Evolutionary conservation across 345 rosid species (phyloP), one percentile per base, ranked within the genome.

Genomic region (Lumnitzera littorea): DNA sequence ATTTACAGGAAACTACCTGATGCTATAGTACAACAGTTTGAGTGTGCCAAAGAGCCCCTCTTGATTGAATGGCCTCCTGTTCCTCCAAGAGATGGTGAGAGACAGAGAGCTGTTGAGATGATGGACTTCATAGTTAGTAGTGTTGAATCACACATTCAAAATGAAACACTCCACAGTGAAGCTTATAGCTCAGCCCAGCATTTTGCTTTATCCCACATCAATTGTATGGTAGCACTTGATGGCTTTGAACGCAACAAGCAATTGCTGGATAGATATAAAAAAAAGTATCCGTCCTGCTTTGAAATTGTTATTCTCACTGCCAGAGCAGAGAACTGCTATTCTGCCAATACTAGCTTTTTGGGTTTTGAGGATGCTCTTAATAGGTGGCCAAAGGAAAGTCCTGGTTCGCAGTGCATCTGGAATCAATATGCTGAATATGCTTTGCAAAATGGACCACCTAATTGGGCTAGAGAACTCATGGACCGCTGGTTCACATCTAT

Each of bases 1-100:
- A 64, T 90, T 80, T 90, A 94, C 99, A 90, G 91, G 96, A 94
- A 86, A 73, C 83, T 94, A 55, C 99, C 99, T 49, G 89, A 76
- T 62, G 76, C 83, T 63, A 66, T 94, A 60, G 78, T 84, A 61
- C 84, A 78, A 66, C 78, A 55, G 60, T 77, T 90, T 73, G 99
- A 94, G 73, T 74, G 70, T 79, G 86, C 78, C 74, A 94, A 94
- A 63, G 89, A 86, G 53, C 84, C 86, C 62, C 70, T 62, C 63
- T 65, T 74, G 58, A 71, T 94, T 58, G 86, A 84, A 48, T 94
- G 99, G 99, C 85, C 97, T 57, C 67, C 80, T 41, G 75, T 73
- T 79, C 73, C 71, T 63, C 54, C 88, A 71, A 74, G 46, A 4
- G 77, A 71, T 61, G 81, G 76, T 51, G 79, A 74, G 78, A 88